These are phyloP conservation scores for Phytophthora sp. DNA, from an alignment of 352 stramenopile species.

Conservation along the genomic window DNA sequence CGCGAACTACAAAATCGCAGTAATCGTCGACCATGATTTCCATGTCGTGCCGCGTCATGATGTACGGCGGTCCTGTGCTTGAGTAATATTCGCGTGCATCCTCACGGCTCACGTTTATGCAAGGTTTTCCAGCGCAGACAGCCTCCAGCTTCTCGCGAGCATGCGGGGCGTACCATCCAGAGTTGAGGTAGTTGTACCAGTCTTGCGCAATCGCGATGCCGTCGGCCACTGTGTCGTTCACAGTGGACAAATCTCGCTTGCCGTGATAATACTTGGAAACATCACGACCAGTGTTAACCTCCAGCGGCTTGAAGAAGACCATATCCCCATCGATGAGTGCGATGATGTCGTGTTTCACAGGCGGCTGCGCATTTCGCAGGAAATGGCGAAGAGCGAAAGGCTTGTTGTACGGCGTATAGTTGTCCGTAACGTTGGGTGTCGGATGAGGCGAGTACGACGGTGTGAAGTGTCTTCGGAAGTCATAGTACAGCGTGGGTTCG, in stretches of 20 bases:
- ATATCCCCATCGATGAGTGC: conserved; percentile 49
- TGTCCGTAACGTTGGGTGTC: conserved; percentile 40
- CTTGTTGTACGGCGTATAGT: conserved; percentile 65
- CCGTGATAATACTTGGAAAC: conserved; percentile 50
- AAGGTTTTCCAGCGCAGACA: conserved; percentile 42
- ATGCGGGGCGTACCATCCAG: conserved; percentile 41
- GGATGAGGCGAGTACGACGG: conserved; percentile 52
- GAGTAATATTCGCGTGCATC: conserved; percentile 52
- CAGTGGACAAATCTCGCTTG: conserved; percentile 27
- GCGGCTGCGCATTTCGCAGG: conserved; percentile 46
- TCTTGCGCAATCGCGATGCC: conserved; percentile 55
- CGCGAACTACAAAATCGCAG: conserved; percentile 47
- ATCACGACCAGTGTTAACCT: conserved; percentile 47
- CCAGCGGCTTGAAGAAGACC: conserved; percentile 50
- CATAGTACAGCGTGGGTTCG: conserved; percentile 57
- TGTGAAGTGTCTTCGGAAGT: conserved; percentile 61
- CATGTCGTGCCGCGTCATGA: conserved; percentile 59
- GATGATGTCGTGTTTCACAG: conserved; percentile 43
- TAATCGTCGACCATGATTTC: conserved; percentile 59
- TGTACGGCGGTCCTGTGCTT: conserved; percentile 60
- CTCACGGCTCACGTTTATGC: conserved; percentile 34
- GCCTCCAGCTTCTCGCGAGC: conserved; percentile 33
- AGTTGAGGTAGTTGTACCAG: conserved; percentile 49
- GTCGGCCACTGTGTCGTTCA: conserved; percentile 52
- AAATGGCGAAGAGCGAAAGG: conserved; percentile 60